Percentiles rank a stretch among this genome's conserved stretches.
Evolutionary conservation across 225 moss, liverwort and hornwort genomes (phyloP).

Genomic region (Neckera pumila): DNA sequence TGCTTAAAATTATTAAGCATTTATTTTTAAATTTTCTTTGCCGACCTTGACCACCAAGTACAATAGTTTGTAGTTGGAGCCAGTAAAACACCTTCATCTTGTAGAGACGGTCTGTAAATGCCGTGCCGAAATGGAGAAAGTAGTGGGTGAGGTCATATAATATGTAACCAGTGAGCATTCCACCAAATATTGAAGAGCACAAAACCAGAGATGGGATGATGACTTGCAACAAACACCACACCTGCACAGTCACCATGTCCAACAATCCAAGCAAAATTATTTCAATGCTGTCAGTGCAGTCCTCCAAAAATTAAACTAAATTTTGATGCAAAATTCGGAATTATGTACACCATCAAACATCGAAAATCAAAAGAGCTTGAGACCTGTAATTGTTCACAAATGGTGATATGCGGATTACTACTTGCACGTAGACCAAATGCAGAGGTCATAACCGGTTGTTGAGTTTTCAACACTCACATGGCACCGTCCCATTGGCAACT

Average conservation of each 20-base stretch:
- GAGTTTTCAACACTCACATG: too few species aligned
- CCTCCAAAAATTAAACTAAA: not conserved
- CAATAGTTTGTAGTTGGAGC: not conserved
- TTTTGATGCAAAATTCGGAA: not conserved
- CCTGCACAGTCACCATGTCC: not conserved
- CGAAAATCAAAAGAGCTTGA: not conserved
- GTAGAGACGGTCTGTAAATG: slow-evolving; percentile 27
- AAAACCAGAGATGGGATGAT: not conserved
- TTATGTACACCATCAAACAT: not conserved
- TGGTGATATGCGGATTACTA: not conserved
- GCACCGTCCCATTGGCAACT: too few species aligned
- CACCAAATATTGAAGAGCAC: slow-evolving; percentile 38
- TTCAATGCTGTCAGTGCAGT: not conserved
- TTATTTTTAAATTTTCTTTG: not conserved
- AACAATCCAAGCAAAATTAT: not conserved
- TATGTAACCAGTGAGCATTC: slow-evolving; percentile 56
- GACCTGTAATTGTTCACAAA: not conserved
- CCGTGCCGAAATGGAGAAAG: slow-evolving; percentile 62
- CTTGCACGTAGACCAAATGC: too few species aligned
- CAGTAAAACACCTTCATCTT: slow-evolving; percentile 51
- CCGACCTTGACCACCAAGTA: not conserved
- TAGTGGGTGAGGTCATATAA: slow-evolving; percentile 70
- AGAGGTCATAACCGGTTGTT: too few species aligned
- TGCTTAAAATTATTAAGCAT: not conserved
- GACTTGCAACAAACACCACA: not conserved